Conservation (phyloP, 257 asterid genomes). For the Solanum rostratum region DNA sequence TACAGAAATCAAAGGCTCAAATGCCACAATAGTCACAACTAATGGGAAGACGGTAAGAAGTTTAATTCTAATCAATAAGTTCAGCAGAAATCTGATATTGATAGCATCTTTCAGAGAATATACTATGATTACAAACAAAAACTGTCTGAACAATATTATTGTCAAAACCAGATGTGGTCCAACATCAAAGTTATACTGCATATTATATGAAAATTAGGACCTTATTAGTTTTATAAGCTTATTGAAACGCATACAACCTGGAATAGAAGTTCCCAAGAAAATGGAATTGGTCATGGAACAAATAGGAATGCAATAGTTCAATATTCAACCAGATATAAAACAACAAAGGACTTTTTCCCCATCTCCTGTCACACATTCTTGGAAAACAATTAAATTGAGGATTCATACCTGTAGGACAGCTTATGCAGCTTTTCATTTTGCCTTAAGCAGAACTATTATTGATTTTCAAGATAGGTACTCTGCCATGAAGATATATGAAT, state of each 20-base stretch:
- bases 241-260: background rate
- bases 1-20: constrained; percentile 46
- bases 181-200: background rate
- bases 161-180: background rate
- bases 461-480: background rate
- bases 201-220: background rate
- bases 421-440: background rate
- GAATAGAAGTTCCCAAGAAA: background rate
- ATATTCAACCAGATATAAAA: background rate
- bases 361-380: background rate
- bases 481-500: background rate
- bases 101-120: background rate
- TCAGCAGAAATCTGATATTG: background rate
- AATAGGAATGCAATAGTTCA: background rate
- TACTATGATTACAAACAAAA: background rate
- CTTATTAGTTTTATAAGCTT: background rate
- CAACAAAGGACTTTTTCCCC: background rate
- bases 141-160: background rate
- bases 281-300: background rate
- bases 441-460: background rate
- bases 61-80: background rate
- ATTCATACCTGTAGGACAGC: background rate
- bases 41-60: constrained; percentile 61
- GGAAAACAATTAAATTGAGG: background rate
- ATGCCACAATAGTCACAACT: constrained; percentile 56